phyloP scores from a whole-genome alignment of 225 moss, liverwort and hornwort genomes.

The Polytrichum formosum region DNA sequence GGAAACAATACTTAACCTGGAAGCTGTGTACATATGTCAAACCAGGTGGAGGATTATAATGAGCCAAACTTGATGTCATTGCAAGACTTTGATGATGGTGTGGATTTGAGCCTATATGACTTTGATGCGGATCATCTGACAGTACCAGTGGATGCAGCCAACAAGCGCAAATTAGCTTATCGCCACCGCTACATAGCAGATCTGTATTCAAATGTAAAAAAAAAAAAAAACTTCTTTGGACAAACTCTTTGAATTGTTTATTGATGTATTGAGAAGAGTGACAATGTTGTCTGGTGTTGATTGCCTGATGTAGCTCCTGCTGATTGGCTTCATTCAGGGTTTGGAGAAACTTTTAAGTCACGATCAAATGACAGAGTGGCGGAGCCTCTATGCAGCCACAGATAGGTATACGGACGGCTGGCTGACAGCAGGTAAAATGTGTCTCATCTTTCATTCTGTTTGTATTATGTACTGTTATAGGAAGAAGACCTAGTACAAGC shows the following conservation, averaged over 20 bases:
- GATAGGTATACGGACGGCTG: constrained; percentile 47
- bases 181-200: constrained; percentile 42
- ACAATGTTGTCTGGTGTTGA: no score
- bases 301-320: no score
- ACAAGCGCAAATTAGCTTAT: constrained; percentile 39
- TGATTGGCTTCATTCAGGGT: constrained; percentile 24
- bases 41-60: constrained; percentile 53
- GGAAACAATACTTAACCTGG: constrained; percentile 2
- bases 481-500: no score
- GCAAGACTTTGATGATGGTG: constrained; percentile 36
- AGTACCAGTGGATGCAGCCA: constrained; percentile 29
- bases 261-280: no score
- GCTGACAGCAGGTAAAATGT: constrained; percentile 41
- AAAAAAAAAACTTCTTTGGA: neutral
- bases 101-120: constrained; percentile 31
- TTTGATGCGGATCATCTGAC: constrained; percentile 32
- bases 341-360: constrained; percentile 32
- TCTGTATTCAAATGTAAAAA: constrained; percentile 31
- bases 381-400: constrained; percentile 43
- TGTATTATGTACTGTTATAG: no score
- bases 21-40: constrained; percentile 4
- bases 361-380: constrained; percentile 42
- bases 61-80: constrained; percentile 42
- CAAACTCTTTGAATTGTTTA: no score
- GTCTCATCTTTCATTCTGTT: neutral